Conservation (phyloP, 495 filamentous ascomycete genomes). For the Ramalina intermedia region DNA sequence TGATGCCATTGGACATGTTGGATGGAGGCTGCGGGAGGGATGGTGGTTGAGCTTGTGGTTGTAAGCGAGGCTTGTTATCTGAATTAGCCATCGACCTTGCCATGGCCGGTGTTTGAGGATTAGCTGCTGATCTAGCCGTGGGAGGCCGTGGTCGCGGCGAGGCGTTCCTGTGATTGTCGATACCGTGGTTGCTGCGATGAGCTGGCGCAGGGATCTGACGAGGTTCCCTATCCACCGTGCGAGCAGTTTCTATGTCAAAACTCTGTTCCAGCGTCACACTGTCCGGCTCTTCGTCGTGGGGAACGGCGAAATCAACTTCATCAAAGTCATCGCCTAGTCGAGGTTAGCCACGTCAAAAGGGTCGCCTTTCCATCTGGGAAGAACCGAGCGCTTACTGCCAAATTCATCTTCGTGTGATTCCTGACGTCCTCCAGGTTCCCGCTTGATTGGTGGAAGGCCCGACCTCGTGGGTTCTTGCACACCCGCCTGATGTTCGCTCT, state of each 20-base stretch:
- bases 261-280: slow-evolving; percentile 33
- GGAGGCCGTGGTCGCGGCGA: neutral
- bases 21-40: slow-evolving; percentile 9
- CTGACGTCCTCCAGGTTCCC: slow-evolving; percentile 10
- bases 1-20: neutral
- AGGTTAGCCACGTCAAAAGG: neutral
- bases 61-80: slow-evolving; percentile 3
- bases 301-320: slow-evolving; percentile 55
- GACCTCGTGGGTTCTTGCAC: neutral
- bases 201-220: neutral
- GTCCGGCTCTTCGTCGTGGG: slow-evolving; percentile 46
- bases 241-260: neutral
- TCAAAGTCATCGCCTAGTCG: slow-evolving; percentile 46
- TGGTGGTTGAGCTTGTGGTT: slow-evolving; percentile 17
- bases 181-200: neutral
- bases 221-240: slow-evolving; percentile 3
- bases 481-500: slow-evolving; percentile 34
- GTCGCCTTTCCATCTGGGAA: slow-evolving; percentile 13
- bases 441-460: slow-evolving; percentile 15
- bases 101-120: slow-evolving; percentile 2
- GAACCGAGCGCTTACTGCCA: slow-evolving; percentile 38
- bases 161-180: neutral
- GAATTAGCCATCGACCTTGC: neutral
- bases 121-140: neutral
- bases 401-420: slow-evolving; percentile 44